These are phyloP conservation scores for Eragrostis curvula DNA, from an alignment of 176 grass and related monocot genomes.

Conservation along the genomic window DNA sequence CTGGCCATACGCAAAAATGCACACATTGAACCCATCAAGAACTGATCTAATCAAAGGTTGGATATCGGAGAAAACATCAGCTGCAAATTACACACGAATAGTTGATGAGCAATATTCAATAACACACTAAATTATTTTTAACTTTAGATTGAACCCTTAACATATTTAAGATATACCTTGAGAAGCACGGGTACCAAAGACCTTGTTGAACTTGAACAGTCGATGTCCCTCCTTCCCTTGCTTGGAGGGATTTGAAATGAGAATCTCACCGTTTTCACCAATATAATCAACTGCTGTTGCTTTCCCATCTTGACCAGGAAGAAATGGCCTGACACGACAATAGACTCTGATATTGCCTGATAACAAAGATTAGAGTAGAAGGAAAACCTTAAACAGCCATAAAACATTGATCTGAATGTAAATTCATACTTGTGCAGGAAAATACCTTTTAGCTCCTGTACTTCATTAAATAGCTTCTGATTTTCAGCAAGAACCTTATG, in stretches of 20 bases:
- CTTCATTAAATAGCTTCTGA: constrained; percentile 92
- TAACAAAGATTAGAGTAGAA: constrained; percentile 35
- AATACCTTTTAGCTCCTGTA: constrained; percentile 98
- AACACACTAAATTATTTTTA: neutral
- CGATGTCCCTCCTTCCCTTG: constrained; percentile 88
- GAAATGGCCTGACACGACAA: constrained; percentile 95
- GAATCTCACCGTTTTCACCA: constrained; percentile 92
- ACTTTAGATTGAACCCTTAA: neutral
- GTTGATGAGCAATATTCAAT: constrained; percentile 32
- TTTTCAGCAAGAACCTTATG: constrained; percentile 92
- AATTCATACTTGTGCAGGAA: neutral
- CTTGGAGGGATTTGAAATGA: constrained; percentile 85
- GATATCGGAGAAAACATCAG: constrained; percentile 93
- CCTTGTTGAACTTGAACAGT: constrained; percentile 99
- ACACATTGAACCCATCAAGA: constrained; percentile 98
- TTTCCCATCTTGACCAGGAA: constrained; percentile 85
- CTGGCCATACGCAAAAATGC: constrained; percentile 99
- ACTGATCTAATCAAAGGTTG: constrained; percentile 93
- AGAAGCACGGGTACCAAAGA: constrained; percentile 67
- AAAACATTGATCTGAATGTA: neutral
- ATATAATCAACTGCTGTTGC: constrained; percentile 81
- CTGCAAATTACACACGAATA: constrained; percentile 45
- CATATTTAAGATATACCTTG: constrained; percentile 74
- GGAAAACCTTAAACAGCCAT: constrained; percentile 1
- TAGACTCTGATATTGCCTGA: constrained; percentile 98